Percentiles rank a stretch among this genome's conserved stretches.
Evolutionary conservation across 1,139 yeast genomes (phyloP).

Genomic region (Pichia sp.): DNA sequence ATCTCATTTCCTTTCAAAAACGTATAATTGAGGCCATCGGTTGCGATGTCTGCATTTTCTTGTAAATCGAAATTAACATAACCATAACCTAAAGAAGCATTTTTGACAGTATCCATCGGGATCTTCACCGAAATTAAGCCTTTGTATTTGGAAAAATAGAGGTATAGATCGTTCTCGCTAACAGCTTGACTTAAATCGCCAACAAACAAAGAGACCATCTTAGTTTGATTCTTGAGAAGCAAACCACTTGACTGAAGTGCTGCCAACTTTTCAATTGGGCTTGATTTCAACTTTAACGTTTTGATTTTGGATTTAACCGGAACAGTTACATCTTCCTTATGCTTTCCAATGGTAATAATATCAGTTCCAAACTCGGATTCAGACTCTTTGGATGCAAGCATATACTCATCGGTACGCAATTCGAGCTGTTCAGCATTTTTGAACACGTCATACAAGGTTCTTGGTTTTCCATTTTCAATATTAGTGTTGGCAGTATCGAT

Average conservation of each 20-base stretch:
- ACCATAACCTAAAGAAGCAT: slow-evolving; percentile 42
- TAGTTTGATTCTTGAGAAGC: slow-evolving; percentile 3
- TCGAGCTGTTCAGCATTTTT: too few relatives aligned
- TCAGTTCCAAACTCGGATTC: slow-evolving; percentile 13
- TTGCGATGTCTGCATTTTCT: slow-evolving; percentile 34
- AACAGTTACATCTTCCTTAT: too few relatives aligned
- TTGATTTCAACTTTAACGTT: not conserved
- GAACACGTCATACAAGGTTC: too few relatives aligned
- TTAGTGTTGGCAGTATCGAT: too few relatives aligned
- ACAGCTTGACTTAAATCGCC: slow-evolving; percentile 39
- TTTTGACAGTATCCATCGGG: slow-evolving; percentile 34
- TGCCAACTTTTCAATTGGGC: not conserved
- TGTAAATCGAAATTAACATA: slow-evolving; percentile 38
- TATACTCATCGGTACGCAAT: too few relatives aligned
- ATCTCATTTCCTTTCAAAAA: slow-evolving; percentile 35
- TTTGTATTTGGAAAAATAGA: slow-evolving; percentile 30
- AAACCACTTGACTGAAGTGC: not conserved
- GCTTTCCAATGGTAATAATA: slow-evolving; percentile 6
- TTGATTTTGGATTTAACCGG: too few relatives aligned
- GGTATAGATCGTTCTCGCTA: slow-evolving; percentile 32
- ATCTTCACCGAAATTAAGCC: slow-evolving; percentile 41
- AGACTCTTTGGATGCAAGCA: slow-evolving; percentile 1
- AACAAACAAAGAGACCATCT: slow-evolving; percentile 33
- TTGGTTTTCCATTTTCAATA: too few relatives aligned
- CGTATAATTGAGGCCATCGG: slow-evolving; percentile 39